Base-by-base conservation (phyloP, 768 basidiomycete species). In the Leccinum ochraceum region DNA sequence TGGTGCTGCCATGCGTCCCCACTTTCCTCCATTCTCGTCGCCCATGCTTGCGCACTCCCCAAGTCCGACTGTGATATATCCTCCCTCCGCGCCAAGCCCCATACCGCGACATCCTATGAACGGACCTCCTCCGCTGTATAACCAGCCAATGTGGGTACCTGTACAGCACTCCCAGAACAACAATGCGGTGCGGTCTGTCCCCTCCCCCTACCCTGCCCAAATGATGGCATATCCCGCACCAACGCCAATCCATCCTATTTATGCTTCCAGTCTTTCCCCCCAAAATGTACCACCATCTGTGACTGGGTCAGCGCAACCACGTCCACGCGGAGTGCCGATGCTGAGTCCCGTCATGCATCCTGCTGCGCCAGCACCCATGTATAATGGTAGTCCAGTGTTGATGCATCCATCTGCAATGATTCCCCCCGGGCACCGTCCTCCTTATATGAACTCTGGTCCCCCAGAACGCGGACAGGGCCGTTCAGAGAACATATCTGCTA, bases 11-110 rank as follows among this genome's bases (percentile, higher is more conserved):
- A 77, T 86, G 67, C 84, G 88, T 14, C 80, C 84, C 13, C 72
- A 79, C 48, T 92, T 88, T 75, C 71, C 77, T 24, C 66, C 80
- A 22, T 90, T 90, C 69, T 77, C 83, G 24, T 86, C 89, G 14
- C 85, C 89, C 3, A 86, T 91, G 80, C 80, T 89, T 76, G 85
- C 83, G 63, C 87, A 87, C 68, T 85, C 89, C 16, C 89, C 89
- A 4, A 84, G 79, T 59, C 87, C 88, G 37, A 76, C 78, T n/a
- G 69, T 89, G 57, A 79, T 90, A 77, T 92, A 91, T 72, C 76
- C 84, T 30, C 82, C 82, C 20, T 81, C 86, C 68, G 73, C 81
- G 10, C 77, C 85, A 3, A 92, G 86, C 62, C 87, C 88, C 55
- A 81, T 88, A 17, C 86, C 87, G 34, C 79, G 85, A 59, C 84